Base-by-base conservation (phyloP, 148 eudicot species). In the Vaccinium corymbosum region DNA sequence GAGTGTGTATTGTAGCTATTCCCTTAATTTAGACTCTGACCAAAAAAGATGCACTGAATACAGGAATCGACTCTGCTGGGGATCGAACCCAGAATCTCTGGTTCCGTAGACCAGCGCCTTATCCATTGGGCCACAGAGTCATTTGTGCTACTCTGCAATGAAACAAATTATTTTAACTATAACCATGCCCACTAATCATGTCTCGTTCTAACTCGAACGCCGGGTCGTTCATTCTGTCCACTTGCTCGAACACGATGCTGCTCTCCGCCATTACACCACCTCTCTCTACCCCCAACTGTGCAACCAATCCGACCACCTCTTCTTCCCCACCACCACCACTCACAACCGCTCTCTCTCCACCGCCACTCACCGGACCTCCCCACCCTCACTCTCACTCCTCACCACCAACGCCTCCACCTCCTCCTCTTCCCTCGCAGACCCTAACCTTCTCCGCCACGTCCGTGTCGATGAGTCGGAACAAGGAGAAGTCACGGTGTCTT, bases 81-180 rank as follows among this genome's bases (percentile, higher is more conserved):
- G 98, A 93, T 95, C 94, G 97, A 95, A 95, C 94, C 97, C 97
- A 95, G 98, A 95, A 92, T 92, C 97, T 95, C 95, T 93, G 98
- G 98, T 95, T 95, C 29, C 98, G 98, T 93, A 95, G 98, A 95
- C 97, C 98, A 95, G 97, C 95, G 94, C 95, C 97, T 95, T 95
- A 93, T 95, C 97, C 97, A 95, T 95, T 95, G 98, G 97, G 98
- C 98, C 98, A 95, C 70, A n/a, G 83, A 84, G 86, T 84, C 86
- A 6, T 16, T 72, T 20, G 13, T 13, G 29, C 0, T 22, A 3
- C 0, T 0, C 0, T 10, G 11, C 1, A 2, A 61, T 10, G 25
- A 20, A 61, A 61, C 20, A 61, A 1, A 0, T 20, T 20, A 61
- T 19, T 62, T n/a, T 8, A 62, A 7, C 13, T 62, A 12, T 66